Evolutionary conservation across 768 basidiomycete species (phyloP), one percentile per base, ranked within the genome.

Genomic region (Naematelia aurantialba): DNA sequence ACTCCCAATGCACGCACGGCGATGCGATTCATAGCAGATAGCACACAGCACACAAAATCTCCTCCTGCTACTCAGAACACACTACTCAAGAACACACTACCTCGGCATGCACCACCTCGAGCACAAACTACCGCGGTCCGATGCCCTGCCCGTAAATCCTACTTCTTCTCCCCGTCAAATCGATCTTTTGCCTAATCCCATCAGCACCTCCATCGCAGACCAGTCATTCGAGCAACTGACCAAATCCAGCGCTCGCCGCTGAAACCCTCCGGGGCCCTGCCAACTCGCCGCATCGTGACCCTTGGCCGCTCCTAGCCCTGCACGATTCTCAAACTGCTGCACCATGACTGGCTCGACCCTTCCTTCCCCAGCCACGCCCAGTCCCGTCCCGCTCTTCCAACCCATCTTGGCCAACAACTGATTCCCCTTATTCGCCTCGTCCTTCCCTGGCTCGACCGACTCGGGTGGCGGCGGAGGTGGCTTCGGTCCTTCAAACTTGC

Each of bases 331-430:
- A 74, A 92, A 97, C 49, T 96, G 84, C 47, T 72, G 63, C 1
- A 81, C 87, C 50, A 76, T 88, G 85, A 97, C 85, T 12, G 93
- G 92, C 56, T 93, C 90, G 11, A 90, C 85, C 57, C 91, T 79
- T 45, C 93, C 93, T 53, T 89, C 88, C 3, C 88, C 88, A 48
- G 82, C 82, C 5, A 84, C 82, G 0, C 94, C 94, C 42, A 98
- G 78, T 0, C 94, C 93, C 14, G 83, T 85, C 4, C 93, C 93
- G 68, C 88, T 88, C 62, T 83, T 89, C 93, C 93, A 98, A 0
- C 94, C 96, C 93, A 98, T 97, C 85, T 94, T 93, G 76, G 91
- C 90, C 62, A 98, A 76, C 58, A 99, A 75, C 71, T 90, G 92
- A 72, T 93, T 93, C 4, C 96, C 96, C 11, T 91, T 83, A 67